Percentiles rank a stretch among this genome's conserved stretches.
Conservation (phyloP, 225 moss, liverwort and hornwort species). For the Sphagnum contortum region DNA sequence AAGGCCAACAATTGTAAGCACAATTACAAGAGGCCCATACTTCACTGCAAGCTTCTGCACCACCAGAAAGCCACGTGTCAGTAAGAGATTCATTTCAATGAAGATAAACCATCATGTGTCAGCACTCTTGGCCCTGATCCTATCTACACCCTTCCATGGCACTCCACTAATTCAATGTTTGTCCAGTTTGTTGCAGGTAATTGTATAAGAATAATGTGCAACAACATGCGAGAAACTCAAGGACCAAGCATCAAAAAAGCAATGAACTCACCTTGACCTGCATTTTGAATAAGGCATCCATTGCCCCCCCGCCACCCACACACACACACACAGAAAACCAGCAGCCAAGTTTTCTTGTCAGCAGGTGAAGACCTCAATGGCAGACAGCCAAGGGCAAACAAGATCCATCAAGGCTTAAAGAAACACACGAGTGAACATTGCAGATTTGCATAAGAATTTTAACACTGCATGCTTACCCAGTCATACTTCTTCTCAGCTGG, state of each 20-base stretch:
- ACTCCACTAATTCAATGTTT: too few relatives aligned
- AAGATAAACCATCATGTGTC: neutral
- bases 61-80: neutral
- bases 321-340: too few relatives aligned
- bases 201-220: neutral
- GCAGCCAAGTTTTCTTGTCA: too few relatives aligned
- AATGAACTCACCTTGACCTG: too few relatives aligned
- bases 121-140: neutral
- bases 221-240: neutral
- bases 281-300: too few relatives aligned
- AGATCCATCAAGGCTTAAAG: neutral
- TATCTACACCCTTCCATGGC: too few relatives aligned
- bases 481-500: slow-evolving; percentile 32
- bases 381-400: neutral
- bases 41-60: slow-evolving; percentile 33
- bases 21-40: slow-evolving; percentile 48
- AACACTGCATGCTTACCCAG: slow-evolving; percentile 18
- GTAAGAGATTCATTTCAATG: neutral
- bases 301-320: too few relatives aligned
- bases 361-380: too few relatives aligned
- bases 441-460: neutral
- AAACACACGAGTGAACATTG: neutral
- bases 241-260: neutral
- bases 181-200: too few relatives aligned
- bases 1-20: slow-evolving; percentile 38